A percentile compares a stretch with the other conserved stretches of the same genome.
Evolutionary conservation across 192 early-diverging fungal genomes (phyloP).

Genomic region (Backusella circina): DNA sequence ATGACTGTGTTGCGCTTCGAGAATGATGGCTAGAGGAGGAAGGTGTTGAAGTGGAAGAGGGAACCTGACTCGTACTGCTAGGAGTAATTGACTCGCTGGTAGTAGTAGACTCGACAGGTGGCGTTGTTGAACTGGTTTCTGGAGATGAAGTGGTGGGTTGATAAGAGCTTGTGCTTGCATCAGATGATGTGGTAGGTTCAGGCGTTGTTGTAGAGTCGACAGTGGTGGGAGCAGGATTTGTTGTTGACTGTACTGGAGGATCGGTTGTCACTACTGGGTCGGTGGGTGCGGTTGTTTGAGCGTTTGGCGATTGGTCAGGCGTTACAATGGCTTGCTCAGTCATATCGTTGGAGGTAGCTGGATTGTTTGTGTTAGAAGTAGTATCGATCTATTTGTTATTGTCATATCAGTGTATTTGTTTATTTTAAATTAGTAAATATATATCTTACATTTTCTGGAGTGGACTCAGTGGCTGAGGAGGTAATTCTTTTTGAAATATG

Average conservation of each 20-base stretch:
- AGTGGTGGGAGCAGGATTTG: constrained; percentile 2
- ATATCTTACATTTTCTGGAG: not conserved
- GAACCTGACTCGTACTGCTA: not conserved
- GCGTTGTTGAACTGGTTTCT: not conserved
- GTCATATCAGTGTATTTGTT: not conserved
- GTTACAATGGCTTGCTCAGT: not conserved
- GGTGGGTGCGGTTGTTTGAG: not conserved
- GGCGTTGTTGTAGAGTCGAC: not conserved
- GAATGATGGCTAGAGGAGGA: not conserved
- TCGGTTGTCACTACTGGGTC: not conserved
- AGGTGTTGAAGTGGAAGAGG: not conserved
- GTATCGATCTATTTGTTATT: not conserved
- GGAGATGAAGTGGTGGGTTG: not conserved
- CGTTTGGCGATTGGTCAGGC: not conserved
- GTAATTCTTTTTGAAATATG: not conserved
- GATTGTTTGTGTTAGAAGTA: not conserved
- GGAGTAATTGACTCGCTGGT: not conserved
- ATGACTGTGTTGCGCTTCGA: not conserved
- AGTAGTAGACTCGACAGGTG: not conserved
- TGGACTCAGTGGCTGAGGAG: not conserved
- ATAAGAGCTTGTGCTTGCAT: not conserved
- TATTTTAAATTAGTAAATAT: not conserved
- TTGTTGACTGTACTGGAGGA: not conserved
- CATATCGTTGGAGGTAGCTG: not conserved
- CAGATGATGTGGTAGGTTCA: not conserved